phyloP scores from a whole-genome alignment of 2,329 filamentous ascomycete genomes.

The Monilinia fructigena region DNA sequence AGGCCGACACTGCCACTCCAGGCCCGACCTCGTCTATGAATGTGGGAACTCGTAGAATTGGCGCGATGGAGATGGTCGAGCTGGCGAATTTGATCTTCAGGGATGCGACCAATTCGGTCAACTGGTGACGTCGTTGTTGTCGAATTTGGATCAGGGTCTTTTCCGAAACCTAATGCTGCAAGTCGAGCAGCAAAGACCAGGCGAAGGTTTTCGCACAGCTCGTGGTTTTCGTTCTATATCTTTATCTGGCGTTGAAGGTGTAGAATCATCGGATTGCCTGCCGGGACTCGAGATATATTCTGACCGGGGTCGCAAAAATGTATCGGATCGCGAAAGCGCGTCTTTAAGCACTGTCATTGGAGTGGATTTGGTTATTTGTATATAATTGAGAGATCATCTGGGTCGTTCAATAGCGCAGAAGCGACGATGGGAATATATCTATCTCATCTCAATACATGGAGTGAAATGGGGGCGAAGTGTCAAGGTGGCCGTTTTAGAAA shows the following conservation, averaged over 20 bases:
- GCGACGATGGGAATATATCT: slow-evolving; percentile 7
- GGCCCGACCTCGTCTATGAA: slow-evolving; percentile 66
- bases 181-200: slow-evolving; percentile 62
- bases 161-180: slow-evolving; percentile 62
- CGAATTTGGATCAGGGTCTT: slow-evolving; percentile 29
- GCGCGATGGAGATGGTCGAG: slow-evolving; percentile 67
- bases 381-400: slow-evolving; percentile 18
- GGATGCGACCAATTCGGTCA: slow-evolving; percentile 63
- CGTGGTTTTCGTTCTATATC: slow-evolving; percentile 33
- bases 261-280: slow-evolving; percentile 23
- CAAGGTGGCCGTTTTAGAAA: neutral
- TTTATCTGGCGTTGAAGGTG: slow-evolving; percentile 26
- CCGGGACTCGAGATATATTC: slow-evolving; percentile 21
- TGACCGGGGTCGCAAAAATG: slow-evolving; percentile 28
- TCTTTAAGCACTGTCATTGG: slow-evolving; percentile 31
- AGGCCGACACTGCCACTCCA: slow-evolving; percentile 63
- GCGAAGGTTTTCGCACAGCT: slow-evolving; percentile 56
- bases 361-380: slow-evolving; percentile 13
- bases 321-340: slow-evolving; percentile 30
- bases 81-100: slow-evolving; percentile 67
- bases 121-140: slow-evolving; percentile 34
- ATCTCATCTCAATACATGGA: slow-evolving; percentile 17
- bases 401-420: slow-evolving; percentile 18
- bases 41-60: slow-evolving; percentile 48
- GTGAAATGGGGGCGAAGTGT: slow-evolving; percentile 7